phyloP scores from a whole-genome alignment of 2,329 filamentous ascomycete species.

The Fusarium clavum region DNA sequence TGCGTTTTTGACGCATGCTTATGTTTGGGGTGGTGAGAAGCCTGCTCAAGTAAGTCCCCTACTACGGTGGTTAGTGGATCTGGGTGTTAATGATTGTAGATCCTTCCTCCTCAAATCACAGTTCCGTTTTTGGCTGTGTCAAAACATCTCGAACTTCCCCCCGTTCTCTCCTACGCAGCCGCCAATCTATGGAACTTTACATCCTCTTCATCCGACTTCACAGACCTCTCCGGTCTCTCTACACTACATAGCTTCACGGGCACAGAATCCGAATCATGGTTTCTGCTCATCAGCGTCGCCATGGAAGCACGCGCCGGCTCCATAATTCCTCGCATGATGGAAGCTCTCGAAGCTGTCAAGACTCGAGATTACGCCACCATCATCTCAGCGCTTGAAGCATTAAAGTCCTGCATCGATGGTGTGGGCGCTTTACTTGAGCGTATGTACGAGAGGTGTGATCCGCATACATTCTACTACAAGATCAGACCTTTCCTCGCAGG shows the following conservation, averaged over 20 bases:
- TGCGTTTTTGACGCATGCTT: slow-evolving; percentile 83
- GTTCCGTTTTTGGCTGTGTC: slow-evolving; percentile 81
- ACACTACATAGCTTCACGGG: slow-evolving; percentile 88
- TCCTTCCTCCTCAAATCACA: slow-evolving; percentile 79
- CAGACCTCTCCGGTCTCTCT: slow-evolving; percentile 74
- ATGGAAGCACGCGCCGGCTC: slow-evolving; percentile 85
- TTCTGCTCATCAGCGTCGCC: slow-evolving; percentile 88
- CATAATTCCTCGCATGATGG: slow-evolving; percentile 81
- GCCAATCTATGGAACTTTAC: slow-evolving; percentile 90
- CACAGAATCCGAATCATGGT: slow-evolving; percentile 92
- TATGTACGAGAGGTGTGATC: slow-evolving; percentile 92
- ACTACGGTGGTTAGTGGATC: too few species aligned
- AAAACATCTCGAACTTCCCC: slow-evolving; percentile 80
- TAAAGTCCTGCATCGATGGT: slow-evolving; percentile 75
- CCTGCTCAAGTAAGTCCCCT: slow-evolving; percentile 77
- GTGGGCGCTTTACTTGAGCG: slow-evolving; percentile 76
- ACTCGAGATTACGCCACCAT: slow-evolving; percentile 70
- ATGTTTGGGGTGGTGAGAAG: slow-evolving; percentile 86
- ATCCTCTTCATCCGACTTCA: slow-evolving; percentile 66
- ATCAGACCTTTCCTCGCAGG: slow-evolving; percentile 94
- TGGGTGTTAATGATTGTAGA: too few species aligned
- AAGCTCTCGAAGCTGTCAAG: slow-evolving; percentile 77
- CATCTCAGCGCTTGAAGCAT: slow-evolving; percentile 69
- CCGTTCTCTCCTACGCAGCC: slow-evolving; percentile 90
- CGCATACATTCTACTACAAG: slow-evolving; percentile 87